Percentiles rank a stretch among this genome's conserved stretches.
Conservation (phyloP, 1,284 basidiomycete genomes). For the Ceratobasidium sp. region DNA sequence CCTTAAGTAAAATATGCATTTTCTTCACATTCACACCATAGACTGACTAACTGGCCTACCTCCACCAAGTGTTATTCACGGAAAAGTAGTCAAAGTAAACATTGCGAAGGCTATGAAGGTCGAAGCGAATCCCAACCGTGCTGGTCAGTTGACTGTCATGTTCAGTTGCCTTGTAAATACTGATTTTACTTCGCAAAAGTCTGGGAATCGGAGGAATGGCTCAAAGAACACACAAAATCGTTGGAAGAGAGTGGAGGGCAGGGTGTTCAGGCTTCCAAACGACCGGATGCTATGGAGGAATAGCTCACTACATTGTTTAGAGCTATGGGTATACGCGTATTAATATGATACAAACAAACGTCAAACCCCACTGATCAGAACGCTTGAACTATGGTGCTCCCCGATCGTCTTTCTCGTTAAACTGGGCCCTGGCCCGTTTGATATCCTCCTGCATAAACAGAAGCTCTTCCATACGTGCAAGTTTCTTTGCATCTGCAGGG, state of each 20-base stretch:
- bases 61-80: constrained; percentile 54
- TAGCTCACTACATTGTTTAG: constrained; percentile 48
- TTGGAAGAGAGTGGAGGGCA: constrained; percentile 77
- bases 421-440: constrained; percentile 86
- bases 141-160: constrained; percentile 67
- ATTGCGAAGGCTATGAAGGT: constrained; percentile 80
- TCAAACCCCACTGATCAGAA: background rate
- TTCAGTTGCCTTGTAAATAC: constrained; percentile 36
- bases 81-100: constrained; percentile 82
- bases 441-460: constrained; percentile 94
- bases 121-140: constrained; percentile 77
- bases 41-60: background rate
- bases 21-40: background rate
- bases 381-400: constrained; percentile 50
- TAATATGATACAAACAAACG: constrained; percentile 9
- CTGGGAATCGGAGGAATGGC: constrained; percentile 90
- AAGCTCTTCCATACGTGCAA: constrained; percentile 89
- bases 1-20: constrained; percentile 75
- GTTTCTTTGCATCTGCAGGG: constrained; percentile 86
- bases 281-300: constrained; percentile 76
- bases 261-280: constrained; percentile 55
- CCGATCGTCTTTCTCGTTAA: constrained; percentile 69
- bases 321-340: background rate
- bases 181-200: constrained; percentile 63
- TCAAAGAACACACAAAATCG: constrained; percentile 78